Evolutionary conservation across 495 filamentous ascomycete genomes (phyloP), one percentile per base, ranked within the genome.

Genomic region (Penicillium nucicola): DNA sequence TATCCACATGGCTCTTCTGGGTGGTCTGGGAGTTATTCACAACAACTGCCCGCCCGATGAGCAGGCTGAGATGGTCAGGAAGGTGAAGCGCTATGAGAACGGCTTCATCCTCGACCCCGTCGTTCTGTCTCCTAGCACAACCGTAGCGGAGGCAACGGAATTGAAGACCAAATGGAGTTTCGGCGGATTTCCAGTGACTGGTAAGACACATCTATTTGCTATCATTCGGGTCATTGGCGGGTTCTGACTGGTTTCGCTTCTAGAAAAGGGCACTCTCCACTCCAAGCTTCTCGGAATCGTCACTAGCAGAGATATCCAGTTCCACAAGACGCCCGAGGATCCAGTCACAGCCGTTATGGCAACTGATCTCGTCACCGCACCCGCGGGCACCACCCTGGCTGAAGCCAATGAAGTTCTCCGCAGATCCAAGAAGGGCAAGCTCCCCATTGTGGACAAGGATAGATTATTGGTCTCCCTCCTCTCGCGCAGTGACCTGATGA

Each of bases 31-130:
- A 70, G 89, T 97, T 49, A 95, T 99, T 56, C 93, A 99, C 75
- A 93, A 99, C 81, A 99, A 99, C 78, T 99, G 93, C 77, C 90
- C 91, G 30, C 77, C 88, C 12, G 88, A 96, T 35, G 88, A 87
- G 51, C 93, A 99, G 75, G 93, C 95, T 34, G 92, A 97, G 75
- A 97, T 99, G 95, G 90, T 99, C 46, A 79, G 87, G 57, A 99
- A 99, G 77, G 93, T 99, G 35, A 99, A 99, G 85, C 80, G 92
- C 66, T 99, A 90, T 68, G 93, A 99, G 75, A 99, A 99, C 70
- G 93, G 93, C 48, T 99, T 99, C 78, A 99, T 99, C 64, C 71
- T 90, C 33, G 93, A 99, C 64, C 93, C 93, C 18, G 88, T 99
- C 51, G 92, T 97, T 52, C 86, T 99, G 59, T 84, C 83, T 61